These are phyloP conservation scores for Endoconidiophora polonica DNA, from an alignment of 2,329 filamentous ascomycete species.

Conservation along the genomic window DNA sequence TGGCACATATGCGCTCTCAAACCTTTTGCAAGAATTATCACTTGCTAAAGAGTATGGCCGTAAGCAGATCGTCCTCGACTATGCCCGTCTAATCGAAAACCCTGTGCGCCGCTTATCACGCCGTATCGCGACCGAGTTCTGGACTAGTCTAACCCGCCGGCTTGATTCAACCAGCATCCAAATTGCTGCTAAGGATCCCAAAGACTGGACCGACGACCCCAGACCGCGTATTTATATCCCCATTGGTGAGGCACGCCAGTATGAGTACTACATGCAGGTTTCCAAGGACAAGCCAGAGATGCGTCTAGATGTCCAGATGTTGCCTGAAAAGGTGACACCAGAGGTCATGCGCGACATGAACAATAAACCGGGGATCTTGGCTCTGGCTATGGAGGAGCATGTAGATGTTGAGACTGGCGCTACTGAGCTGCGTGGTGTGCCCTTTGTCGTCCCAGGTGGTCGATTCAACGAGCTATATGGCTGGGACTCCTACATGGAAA, in stretches of 20 bases:
- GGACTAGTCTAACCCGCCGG: slow-evolving; percentile 74
- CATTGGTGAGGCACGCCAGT: slow-evolving; percentile 66
- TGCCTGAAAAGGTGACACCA: slow-evolving; percentile 62
- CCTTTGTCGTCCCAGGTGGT: slow-evolving; percentile 93
- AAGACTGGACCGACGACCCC: slow-evolving; percentile 86
- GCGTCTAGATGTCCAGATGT: slow-evolving; percentile 67
- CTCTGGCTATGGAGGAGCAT: slow-evolving; percentile 71
- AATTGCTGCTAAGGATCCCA: slow-evolving; percentile 72
- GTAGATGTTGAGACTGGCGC: slow-evolving; percentile 50
- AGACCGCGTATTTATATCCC: slow-evolving; percentile 87
- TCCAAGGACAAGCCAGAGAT: slow-evolving; percentile 67
- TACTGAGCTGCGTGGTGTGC: slow-evolving; percentile 58
- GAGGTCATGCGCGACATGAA: slow-evolving; percentile 74
- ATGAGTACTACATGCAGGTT: slow-evolving; percentile 72
- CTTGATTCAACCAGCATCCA: slow-evolving; percentile 84
- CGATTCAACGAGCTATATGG: slow-evolving; percentile 97
- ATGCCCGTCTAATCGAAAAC: slow-evolving; percentile 84
- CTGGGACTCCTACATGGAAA: slow-evolving; percentile 99
- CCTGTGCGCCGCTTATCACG: slow-evolving; percentile 76
- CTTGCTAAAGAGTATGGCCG: slow-evolving; percentile 82
- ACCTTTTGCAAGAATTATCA: slow-evolving; percentile 85
- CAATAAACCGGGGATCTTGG: slow-evolving; percentile 71
- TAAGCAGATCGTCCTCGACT: slow-evolving; percentile 79
- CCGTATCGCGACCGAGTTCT: slow-evolving; percentile 79
- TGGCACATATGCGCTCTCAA: slow-evolving; percentile 94